Base-by-base conservation (phyloP, 495 filamentous ascomycete genomes). In the Penicillium fimorum region DNA sequence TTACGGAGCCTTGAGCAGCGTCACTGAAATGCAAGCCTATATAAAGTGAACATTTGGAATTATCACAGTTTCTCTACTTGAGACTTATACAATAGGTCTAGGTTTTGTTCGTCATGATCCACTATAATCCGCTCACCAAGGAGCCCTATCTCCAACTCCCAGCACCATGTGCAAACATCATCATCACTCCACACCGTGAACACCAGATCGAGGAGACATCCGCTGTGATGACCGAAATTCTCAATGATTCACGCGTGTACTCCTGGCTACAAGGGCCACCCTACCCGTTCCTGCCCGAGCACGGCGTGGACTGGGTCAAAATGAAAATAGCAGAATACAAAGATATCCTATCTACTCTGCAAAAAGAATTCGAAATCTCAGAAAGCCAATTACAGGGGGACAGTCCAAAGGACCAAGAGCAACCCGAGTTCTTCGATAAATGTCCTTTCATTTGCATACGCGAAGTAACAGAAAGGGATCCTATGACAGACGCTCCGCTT, bases 381-480 rank as follows among this genome's bases (percentile, higher is more conserved):
- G 1, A 22, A 6, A 43, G 18, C 5, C 52, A 35, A 35, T 9
- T 5, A 29, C 44, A 50, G 18, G 24, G 8, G 7, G 15, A 38
- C 4, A 4, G 6, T 33, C 12, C 35, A 4, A 50, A 29, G 30
- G 9, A 5, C 27, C 11, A 57, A 33, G 40, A 9, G 11, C 10
- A 37, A 1, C n/a, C 17, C 13, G 17, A 17, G 27, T 35, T 64
- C 30, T 52, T 63, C 20, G 64, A 62, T 24, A 42, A 35, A n/a
- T 68, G 62, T 25, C 66, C 67, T 8, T 70, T 71, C 35, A 50
- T 37, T 29, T 61, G 58, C 32, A 71, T 70, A 27, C 64, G 66
- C 11, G 57, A 67, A 47, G 59, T 65, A 10, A 20, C 47, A 4
- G 41, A 43, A 13, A 33, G 54, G 5, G 55, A 57, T n/a, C 17